Evolutionary conservation across 2,329 filamentous ascomycete species (phyloP).

Genomic region (Colletotrichum nymphaeae): DNA sequence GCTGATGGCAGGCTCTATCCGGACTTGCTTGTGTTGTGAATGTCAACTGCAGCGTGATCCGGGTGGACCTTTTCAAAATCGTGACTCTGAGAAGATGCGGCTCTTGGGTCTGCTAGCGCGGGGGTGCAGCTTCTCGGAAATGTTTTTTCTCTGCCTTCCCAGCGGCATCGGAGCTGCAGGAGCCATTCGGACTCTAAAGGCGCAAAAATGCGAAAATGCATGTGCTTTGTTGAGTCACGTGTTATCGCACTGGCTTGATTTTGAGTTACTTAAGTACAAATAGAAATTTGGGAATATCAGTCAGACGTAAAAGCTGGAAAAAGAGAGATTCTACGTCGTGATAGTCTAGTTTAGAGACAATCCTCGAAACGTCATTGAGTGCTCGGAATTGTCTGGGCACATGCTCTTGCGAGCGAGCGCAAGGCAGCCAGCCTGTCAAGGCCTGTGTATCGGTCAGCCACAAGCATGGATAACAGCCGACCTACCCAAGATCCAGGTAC

Average conservation of each 20-base stretch:
- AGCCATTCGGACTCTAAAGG: conserved; percentile 3
- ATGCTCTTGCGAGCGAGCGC: background rate
- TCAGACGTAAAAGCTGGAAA: background rate
- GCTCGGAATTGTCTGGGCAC: background rate
- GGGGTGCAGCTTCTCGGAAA: conserved; percentile 12
- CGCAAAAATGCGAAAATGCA: conserved; percentile 10
- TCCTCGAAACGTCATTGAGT: background rate
- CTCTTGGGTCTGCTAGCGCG: conserved; percentile 12
- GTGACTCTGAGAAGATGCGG: conserved; percentile 1
- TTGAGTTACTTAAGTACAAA: background rate
- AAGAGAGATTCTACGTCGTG: background rate
- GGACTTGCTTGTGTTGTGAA: background rate
- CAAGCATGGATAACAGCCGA: conserved; percentile 18
- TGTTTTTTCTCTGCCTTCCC: conserved; percentile 30
- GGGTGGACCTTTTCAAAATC: background rate
- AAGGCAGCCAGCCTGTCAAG: background rate
- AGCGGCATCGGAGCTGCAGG: conserved; percentile 34
- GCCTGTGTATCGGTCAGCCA: conserved; percentile 27
- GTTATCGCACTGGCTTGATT: background rate
- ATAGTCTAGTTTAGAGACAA: background rate
- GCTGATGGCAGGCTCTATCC: background rate
- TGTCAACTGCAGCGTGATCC: background rate
- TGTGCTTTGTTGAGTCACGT: conserved; percentile 25
- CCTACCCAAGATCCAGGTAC: conserved; percentile 15
- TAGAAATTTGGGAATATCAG: background rate